A percentile compares a stretch with the other conserved stretches of the same genome.
These are phyloP conservation scores for Coniella lustricola DNA, from an alignment of 2,329 filamentous ascomycete genomes.

Conservation along the genomic window DNA sequence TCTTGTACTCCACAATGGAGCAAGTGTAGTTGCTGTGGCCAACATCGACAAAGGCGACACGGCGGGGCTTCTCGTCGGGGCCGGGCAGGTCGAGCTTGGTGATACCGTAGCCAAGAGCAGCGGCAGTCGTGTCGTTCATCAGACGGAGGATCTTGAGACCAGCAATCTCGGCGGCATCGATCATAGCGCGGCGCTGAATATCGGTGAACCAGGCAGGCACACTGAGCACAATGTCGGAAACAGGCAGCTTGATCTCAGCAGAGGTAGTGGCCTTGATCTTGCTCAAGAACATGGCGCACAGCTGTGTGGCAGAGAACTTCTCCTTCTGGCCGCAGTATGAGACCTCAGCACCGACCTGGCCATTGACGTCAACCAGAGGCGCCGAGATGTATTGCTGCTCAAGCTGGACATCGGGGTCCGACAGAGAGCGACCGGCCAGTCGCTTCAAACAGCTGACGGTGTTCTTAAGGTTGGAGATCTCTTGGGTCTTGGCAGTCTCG, in stretches of 20 bases:
- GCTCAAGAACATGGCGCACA: constrained; percentile 90
- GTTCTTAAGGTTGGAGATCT: constrained; percentile 99
- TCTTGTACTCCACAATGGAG: constrained; percentile 92
- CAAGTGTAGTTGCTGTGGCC: constrained; percentile 94
- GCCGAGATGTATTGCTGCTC: constrained; percentile 90
- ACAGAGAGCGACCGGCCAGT: constrained; percentile 77
- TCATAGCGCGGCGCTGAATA: constrained; percentile 76
- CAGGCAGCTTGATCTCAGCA: constrained; percentile 80
- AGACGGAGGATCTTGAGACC: constrained; percentile 87
- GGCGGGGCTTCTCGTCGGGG: constrained; percentile 83
- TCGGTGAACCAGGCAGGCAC: constrained; percentile 98
- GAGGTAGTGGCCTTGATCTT: constrained; percentile 88
- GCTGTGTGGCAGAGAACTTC: constrained; percentile 87
- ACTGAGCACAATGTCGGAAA: constrained; percentile 88
- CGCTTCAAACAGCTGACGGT: constrained; percentile 90
- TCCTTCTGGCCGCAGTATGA: constrained; percentile 91
- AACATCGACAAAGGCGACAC: constrained; percentile 89
- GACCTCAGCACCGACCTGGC: constrained; percentile 92
- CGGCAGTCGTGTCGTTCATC: constrained; percentile 97
- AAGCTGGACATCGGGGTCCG: constrained; percentile 85
- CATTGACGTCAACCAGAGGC: constrained; percentile 79
- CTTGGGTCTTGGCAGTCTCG: constrained; percentile 94
- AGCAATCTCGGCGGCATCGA: constrained; percentile 89
- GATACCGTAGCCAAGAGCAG: constrained; percentile 93
- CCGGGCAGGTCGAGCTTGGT: constrained; percentile 90